Base-by-base conservation (phyloP, 192 early-diverging fungal genomes). In the Entomortierella chlamydospora region DNA sequence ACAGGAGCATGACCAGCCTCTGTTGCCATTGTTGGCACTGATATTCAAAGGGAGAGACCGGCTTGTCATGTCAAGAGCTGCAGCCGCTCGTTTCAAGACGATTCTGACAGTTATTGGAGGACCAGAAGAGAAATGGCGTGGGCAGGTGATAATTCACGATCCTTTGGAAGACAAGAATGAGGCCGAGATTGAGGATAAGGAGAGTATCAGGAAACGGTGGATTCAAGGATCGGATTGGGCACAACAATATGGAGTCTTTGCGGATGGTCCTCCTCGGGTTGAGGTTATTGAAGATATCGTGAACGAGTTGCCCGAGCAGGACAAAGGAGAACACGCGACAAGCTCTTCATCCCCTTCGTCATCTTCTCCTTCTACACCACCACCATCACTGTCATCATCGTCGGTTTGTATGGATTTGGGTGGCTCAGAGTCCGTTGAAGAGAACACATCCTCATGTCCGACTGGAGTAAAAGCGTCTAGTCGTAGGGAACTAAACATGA, bases 81-180 rank as follows among this genome's bases (percentile, higher is more conserved):
- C 84, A 0, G 73, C 69, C 33, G 73, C 82, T 6, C 63, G 79
- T 20, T 65, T 87, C 17, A 60, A 73, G 6, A 49, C 52, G 10
- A 85, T 87, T 42, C 45, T 87, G 22, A 52, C 41, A 10, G 61
- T 84, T 17, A 80, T 85, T 29, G 86, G 83, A 2, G 86, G 86
- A 12, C 57, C 77, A 3, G 65, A 71, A 28, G 86, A 87, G 31
- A 45, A 78, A n/a, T 78, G 74, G 74, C 60, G 74, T 22, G 74
- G 74, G 3, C 22, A 56, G 2, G 67, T 64, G 17, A 63, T 78
- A 54, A 64, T 78, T 45, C 74, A 78, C 33, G 74, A 78, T 33
- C 73, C 73, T 12, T 55, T 43, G 28, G 49, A 78, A n/a, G 45
- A 56, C 22, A 33, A 25, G 31, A 15, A 20, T 45, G 43, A 58